Conservation (phyloP, 2,329 filamentous ascomycete genomes). For the Aureobasidium melanogenum region DNA sequence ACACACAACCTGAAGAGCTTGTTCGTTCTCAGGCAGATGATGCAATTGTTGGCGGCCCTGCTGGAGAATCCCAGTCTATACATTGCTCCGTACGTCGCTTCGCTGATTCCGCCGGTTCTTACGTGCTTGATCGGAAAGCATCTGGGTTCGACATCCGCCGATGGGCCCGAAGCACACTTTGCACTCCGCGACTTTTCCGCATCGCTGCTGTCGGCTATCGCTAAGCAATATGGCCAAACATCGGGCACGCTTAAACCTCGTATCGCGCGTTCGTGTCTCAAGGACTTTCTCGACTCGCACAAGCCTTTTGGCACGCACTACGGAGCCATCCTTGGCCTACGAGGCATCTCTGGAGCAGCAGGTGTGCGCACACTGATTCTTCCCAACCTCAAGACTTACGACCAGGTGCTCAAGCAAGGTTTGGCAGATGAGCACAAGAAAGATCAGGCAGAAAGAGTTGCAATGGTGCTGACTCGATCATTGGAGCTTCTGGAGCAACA, state of each 20-base stretch:
- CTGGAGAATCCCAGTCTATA: conserved; percentile 77
- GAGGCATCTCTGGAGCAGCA: conserved; percentile 63
- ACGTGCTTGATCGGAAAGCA: conserved; percentile 84
- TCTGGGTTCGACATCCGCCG: conserved; percentile 49
- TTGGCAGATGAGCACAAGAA: conserved; percentile 46
- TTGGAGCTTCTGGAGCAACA: conserved; percentile 47
- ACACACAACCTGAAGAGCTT: conserved; percentile 87
- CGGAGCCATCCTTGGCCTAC: conserved; percentile 73
- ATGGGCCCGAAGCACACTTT: conserved; percentile 55
- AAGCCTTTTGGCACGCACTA: conserved; percentile 80
- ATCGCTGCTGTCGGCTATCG: conserved; percentile 69
- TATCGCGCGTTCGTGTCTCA: conserved; percentile 85
- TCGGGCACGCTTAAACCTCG: conserved; percentile 79
- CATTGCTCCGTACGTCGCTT: conserved; percentile 57
- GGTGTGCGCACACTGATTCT: conserved; percentile 56
- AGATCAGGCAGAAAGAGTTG: conserved; percentile 52
- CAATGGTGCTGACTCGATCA: conserved; percentile 47
- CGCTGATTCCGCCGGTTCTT: conserved; percentile 75
- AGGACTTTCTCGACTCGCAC: conserved; percentile 79
- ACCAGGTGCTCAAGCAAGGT: conserved; percentile 50
- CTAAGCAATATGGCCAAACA: conserved; percentile 68
- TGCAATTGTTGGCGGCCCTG: conserved; percentile 78
- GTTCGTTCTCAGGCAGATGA: conserved; percentile 83
- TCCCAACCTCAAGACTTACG: conserved; percentile 57
- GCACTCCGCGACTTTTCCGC: conserved; percentile 76